Evolutionary conservation across 495 filamentous ascomycete species (phyloP).

Genomic region (Daldinia decipiens): DNA sequence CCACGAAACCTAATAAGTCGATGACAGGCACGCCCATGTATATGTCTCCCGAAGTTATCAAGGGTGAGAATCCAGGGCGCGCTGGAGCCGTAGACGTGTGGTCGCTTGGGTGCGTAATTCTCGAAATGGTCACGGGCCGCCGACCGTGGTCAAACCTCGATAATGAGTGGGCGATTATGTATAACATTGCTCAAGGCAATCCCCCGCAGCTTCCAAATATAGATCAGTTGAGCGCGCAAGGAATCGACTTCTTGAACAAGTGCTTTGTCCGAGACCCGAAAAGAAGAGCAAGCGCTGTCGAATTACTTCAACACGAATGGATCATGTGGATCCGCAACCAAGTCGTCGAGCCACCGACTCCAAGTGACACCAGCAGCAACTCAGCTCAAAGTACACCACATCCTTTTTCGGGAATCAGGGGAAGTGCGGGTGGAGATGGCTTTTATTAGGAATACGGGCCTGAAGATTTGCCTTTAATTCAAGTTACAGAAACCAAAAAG

Average conservation of each 20-base stretch:
- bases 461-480: constrained; percentile 34
- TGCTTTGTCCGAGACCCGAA: constrained; percentile 90
- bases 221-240: constrained; percentile 84
- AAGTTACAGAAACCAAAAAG: constrained; percentile 26
- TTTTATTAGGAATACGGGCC: constrained; percentile 47
- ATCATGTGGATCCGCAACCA: constrained; percentile 72
- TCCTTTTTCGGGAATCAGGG: constrained; percentile 38
- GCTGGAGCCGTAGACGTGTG: constrained; percentile 94
- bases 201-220: constrained; percentile 80
- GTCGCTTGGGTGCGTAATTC: constrained; percentile 95
- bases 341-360: constrained; percentile 65
- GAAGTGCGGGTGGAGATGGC: constrained; percentile 44
- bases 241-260: constrained; percentile 86
- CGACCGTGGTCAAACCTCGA: constrained; percentile 97
- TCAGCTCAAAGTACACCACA: constrained; percentile 54
- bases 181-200: constrained; percentile 98
- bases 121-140: constrained; percentile 96
- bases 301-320: constrained; percentile 96
- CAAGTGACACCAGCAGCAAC: constrained; percentile 58
- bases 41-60: constrained; percentile 99
- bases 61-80: constrained; percentile 78
- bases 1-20: constrained; percentile 79
- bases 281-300: constrained; percentile 81
- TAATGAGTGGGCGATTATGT: constrained; percentile 99
- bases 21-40: constrained; percentile 99